Evolutionary conservation across 495 filamentous ascomycete species (phyloP).

Genomic region (Hypoxylon fragiforme): DNA sequence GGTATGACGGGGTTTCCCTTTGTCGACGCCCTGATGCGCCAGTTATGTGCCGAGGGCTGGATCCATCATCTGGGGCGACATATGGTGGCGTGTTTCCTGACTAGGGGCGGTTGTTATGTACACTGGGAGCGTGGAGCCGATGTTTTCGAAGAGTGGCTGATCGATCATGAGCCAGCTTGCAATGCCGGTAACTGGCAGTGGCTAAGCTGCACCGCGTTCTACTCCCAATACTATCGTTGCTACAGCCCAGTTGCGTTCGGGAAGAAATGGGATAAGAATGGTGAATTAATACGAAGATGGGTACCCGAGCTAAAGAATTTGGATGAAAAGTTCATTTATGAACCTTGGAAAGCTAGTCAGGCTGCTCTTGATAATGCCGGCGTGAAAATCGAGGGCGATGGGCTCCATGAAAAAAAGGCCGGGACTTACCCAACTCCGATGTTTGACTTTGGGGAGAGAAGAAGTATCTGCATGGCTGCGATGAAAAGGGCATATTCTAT

Average conservation of each 20-base stretch:
- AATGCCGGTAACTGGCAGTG: constrained; percentile 77
- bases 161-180: constrained; percentile 71
- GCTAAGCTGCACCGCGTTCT: constrained; percentile 74
- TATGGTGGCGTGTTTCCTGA: constrained; percentile 72
- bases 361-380: constrained; percentile 62
- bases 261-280: constrained; percentile 67
- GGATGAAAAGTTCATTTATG: constrained; percentile 70
- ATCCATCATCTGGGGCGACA: constrained; percentile 75
- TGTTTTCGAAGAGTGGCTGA: constrained; percentile 71
- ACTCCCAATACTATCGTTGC: constrained; percentile 63
- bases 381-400: constrained; percentile 59
- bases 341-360: constrained; percentile 70
- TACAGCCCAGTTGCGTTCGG: constrained; percentile 69
- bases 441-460: constrained; percentile 67
- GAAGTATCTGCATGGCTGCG: constrained; percentile 59
- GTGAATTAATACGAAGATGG: constrained; percentile 60
- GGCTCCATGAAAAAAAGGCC: constrained; percentile 36
- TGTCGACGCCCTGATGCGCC: constrained; percentile 76
- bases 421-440: constrained; percentile 67
- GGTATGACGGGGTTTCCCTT: constrained; percentile 71
- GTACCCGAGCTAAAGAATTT: constrained; percentile 63
- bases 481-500: constrained; percentile 69
- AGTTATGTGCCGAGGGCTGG: constrained; percentile 69
- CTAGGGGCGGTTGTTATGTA: constrained; percentile 71
- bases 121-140: constrained; percentile 74